Evolutionary conservation across 805 yeast species (phyloP).

Genomic region (Komagataella kurtzmanii): DNA sequence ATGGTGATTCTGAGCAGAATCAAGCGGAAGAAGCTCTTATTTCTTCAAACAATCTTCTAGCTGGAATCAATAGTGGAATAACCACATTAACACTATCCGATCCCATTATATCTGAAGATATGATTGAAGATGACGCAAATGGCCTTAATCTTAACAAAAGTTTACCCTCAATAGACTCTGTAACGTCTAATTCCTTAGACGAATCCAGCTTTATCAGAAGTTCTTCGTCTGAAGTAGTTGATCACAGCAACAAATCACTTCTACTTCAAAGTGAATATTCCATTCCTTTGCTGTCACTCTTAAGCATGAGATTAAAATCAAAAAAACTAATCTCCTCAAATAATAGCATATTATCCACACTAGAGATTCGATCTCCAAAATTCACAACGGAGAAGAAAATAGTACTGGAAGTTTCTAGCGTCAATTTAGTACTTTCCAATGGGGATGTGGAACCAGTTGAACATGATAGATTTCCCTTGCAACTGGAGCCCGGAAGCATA

Average conservation of each 20-base stretch:
- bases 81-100: neutral
- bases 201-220: neutral
- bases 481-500: conserved; percentile 6
- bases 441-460: conserved; percentile 1
- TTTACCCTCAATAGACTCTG: neutral
- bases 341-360: conserved; percentile 2
- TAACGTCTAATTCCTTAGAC: neutral
- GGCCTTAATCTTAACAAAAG: neutral
- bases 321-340: neutral
- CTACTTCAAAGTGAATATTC: neutral
- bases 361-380: conserved; percentile 3
- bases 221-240: neutral
- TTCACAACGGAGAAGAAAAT: conserved; percentile 1
- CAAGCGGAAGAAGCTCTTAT: neutral
- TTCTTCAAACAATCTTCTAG: conserved; percentile 1
- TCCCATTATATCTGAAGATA: neutral
- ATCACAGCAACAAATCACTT: neutral
- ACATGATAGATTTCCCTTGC: conserved; percentile 14
- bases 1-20: neutral
- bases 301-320: conserved; percentile 4
- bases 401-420: neutral
- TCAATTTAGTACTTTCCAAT: neutral
- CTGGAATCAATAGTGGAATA: neutral
- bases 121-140: neutral
- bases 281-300: conserved; percentile 1